These are phyloP conservation scores for Astrephomene gubernaculifera DNA, from an alignment of 139 green algal species.

Conservation along the genomic window DNA sequence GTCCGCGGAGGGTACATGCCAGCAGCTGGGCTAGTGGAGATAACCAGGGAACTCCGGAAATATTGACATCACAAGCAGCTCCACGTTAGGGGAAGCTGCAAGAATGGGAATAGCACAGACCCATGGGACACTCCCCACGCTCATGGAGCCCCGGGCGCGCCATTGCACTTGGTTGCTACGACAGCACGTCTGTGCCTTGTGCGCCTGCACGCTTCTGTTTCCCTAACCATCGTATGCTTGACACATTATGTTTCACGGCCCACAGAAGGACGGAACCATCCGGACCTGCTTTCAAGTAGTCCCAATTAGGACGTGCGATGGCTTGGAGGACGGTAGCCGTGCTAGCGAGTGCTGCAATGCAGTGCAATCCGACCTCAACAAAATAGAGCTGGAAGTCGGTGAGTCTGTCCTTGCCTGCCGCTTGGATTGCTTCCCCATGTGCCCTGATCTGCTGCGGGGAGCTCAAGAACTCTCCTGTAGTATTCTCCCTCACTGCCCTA, in stretches of 20 bases:
- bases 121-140: too few relatives aligned
- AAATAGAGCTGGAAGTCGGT: slow-evolving; percentile 17
- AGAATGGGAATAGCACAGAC: too few relatives aligned
- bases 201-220: neutral
- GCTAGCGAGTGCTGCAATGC: neutral
- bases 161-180: neutral
- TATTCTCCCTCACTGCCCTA: neutral
- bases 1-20: too few relatives aligned
- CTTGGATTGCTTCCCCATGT: neutral
- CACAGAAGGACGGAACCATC: neutral
- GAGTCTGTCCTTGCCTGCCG: neutral
- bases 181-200: neutral
- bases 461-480: neutral
- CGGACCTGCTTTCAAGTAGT: neutral
- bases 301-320: neutral
- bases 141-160: too few relatives aligned
- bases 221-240: neutral
- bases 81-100: neutral
- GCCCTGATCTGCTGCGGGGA: neutral
- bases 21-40: neutral
- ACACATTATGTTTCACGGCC: neutral
- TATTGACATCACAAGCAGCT: neutral
- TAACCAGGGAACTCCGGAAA: neutral
- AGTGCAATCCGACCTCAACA: neutral
- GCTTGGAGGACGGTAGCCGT: neutral